A percentile compares a stretch with the other conserved stretches of the same genome.
These are phyloP conservation scores for Magnaporthiopsis poae DNA, from an alignment of 2,329 filamentous ascomycete genomes.

Conservation along the genomic window DNA sequence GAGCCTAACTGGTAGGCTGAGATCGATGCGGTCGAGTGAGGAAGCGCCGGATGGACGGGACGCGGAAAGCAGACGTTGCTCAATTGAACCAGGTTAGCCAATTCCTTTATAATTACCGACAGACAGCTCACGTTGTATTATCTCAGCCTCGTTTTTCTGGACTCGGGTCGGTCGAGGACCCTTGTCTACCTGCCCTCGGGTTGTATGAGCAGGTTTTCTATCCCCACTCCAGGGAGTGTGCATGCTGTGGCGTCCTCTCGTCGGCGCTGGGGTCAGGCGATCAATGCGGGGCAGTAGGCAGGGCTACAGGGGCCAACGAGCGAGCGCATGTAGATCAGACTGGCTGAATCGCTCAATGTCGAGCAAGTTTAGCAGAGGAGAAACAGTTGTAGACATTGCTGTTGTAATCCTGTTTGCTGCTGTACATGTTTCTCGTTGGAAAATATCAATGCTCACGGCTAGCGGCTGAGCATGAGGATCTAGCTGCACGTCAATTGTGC, in stretches of 20 bases:
- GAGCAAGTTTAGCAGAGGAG: too few relatives aligned
- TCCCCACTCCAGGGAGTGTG: slow-evolving; percentile 4
- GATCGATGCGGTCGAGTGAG: background rate
- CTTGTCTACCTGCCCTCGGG: background rate
- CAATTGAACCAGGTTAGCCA: background rate
- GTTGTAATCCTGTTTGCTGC: too few relatives aligned
- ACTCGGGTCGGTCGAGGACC: too few relatives aligned
- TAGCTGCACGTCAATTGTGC: background rate
- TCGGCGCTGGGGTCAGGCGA: slow-evolving; percentile 1
- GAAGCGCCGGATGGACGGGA: background rate
- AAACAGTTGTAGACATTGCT: too few relatives aligned
- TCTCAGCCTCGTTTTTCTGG: slow-evolving; percentile 2
- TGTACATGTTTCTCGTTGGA: too few relatives aligned
- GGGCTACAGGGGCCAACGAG: too few relatives aligned
- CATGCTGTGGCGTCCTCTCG: background rate
- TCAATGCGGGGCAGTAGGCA: slow-evolving; percentile 1
- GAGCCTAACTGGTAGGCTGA: background rate
- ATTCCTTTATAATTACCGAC: background rate
- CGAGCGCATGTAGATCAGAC: too few relatives aligned
- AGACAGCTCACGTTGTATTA: background rate
- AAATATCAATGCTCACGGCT: too few relatives aligned
- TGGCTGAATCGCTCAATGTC: too few relatives aligned
- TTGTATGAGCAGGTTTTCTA: slow-evolving; percentile 9
- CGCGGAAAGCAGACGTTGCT: background rate
- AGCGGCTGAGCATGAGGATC: too few relatives aligned